Conservation (phyloP, 495 filamentous ascomycete species). For the Xylaria castorea region DNA sequence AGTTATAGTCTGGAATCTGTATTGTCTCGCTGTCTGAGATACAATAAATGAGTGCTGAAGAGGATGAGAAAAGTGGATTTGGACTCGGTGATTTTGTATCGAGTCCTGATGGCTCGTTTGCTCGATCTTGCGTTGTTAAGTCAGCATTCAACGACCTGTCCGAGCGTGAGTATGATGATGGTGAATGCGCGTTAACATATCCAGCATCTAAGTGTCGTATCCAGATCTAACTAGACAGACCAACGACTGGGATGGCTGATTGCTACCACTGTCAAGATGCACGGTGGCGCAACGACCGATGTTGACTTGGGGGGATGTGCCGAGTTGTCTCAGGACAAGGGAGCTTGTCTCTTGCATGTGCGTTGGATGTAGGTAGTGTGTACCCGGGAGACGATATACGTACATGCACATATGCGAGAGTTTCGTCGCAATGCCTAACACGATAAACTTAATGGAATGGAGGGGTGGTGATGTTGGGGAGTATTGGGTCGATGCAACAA, state of each 20-base stretch:
- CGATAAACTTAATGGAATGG: neutral
- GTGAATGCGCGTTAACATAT: neutral
- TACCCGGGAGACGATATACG: neutral
- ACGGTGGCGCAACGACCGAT: constrained; percentile 15
- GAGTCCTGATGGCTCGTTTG: neutral
- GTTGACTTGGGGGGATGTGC: constrained; percentile 11
- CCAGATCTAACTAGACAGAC: neutral
- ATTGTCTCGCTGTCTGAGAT: neutral
- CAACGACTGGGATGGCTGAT: neutral
- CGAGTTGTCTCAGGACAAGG: constrained; percentile 12
- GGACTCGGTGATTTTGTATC: constrained; percentile 8
- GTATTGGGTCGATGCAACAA: constrained; percentile 7
- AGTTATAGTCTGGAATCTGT: neutral
- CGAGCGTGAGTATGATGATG: neutral
- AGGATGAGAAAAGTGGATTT: neutral
- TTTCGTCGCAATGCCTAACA: constrained; percentile 15
- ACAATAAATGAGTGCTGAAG: neutral
- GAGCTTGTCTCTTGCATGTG: constrained; percentile 19
- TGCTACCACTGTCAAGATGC: neutral
- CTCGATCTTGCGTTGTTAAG: constrained; percentile 4
- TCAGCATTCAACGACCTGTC: neutral
- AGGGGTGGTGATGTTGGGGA: neutral
- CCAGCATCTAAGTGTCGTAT: constrained; percentile 11
- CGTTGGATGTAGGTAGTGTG: neutral
- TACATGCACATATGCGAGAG: constrained; percentile 17